Base-by-base conservation (phyloP, 495 filamentous ascomycete species). In the Neurospora cerealis region DNA sequence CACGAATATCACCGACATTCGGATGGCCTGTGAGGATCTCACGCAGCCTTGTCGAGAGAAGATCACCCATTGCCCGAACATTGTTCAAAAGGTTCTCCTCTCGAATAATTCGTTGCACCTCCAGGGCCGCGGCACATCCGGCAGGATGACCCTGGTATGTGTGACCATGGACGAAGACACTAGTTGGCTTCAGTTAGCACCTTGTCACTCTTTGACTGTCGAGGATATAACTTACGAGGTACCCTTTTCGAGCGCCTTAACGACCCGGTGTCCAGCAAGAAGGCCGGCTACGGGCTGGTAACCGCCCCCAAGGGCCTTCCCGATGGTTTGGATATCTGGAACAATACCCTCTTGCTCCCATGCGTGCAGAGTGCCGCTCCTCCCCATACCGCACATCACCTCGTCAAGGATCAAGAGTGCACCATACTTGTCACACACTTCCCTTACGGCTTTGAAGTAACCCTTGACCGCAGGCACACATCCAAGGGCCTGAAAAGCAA, bases 351-450 rank as follows among this genome's bases (percentile, higher is more conserved):
- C 91, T 60, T 88, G 86, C 72, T 92, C 85, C 89, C 90, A 93
- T 3, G 88, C 90, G 71, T 91, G 89, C 5, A 92, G 78, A 4
- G 88, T 91, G 0, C 91, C 91, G 19, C 85, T 87, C 9, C 90
- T 85, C 1, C 91, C 92, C 88, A 92, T 93, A 0, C 91, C 93
- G 77, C 91, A 89, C 92, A 95, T 94, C 41, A 93, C 87, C 74
- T 95, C 93, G 73, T 95, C 93, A 7, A 93, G 78, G 60, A 94
- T 90, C 46, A 94, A 84, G 0, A 95, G 84, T 0, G 90, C 91
- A n/a, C 90, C 92, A 76, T 93, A 86, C 72, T 90, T 91, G 66
- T 89, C 83, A 79, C 92, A 94, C 19, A 95, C 80, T 2, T 83
- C 81, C 76, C 88, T 87, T 83, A 93, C 89, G 42, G 90, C 90